Evolutionary conservation across 2,329 filamentous ascomycete species (phyloP), one percentile per base, ranked within the genome.

Genomic region (Botrytis medusae): DNA sequence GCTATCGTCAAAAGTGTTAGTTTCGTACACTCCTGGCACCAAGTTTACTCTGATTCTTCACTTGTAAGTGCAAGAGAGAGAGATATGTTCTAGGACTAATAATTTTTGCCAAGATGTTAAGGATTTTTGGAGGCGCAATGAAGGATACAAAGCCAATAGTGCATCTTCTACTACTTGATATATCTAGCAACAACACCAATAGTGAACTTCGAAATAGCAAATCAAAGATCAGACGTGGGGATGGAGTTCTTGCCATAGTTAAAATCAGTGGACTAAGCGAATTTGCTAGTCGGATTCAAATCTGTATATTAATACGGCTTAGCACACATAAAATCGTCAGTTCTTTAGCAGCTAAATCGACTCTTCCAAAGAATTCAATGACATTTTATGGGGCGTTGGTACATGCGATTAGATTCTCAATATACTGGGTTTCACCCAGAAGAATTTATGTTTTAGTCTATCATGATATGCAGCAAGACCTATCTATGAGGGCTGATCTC

Each of bases 211-310:
- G 20, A 48, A 29, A 12, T 29, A 37, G 25, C 18, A 54, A 46
- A 25, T 59, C 22, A 54, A 64, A 44, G 25, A 59, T 25, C n/a
- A 64, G 82, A 77, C 82, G 83, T 64, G 84, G 83, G 78, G 85
- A 83, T 16, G 85, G 84, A 46, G 80, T 71, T 69, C 80, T 80
- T 44, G 78, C 68, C 74, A 78, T 81, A 60, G 76, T 74, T 46
- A 77, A 80, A 34, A 75, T 76, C 25, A 34, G 60, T 61, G 60
- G 34, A 22, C 32, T 59, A 22, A 61, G 44, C 20, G 5, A 46
- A 10, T 72, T 57, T 44, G 2, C 32, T 14, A 25, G 54, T 4
- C 18, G 9, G 6, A 32, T 34, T 34, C 32, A 63, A 40, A 29
- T 54, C 6, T 54, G 14, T 22, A 44, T 72, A 2, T 37, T 74